These are phyloP conservation scores for Trichoderma asperelloides DNA, from an alignment of 495 filamentous ascomycete species.

Conservation along the genomic window DNA sequence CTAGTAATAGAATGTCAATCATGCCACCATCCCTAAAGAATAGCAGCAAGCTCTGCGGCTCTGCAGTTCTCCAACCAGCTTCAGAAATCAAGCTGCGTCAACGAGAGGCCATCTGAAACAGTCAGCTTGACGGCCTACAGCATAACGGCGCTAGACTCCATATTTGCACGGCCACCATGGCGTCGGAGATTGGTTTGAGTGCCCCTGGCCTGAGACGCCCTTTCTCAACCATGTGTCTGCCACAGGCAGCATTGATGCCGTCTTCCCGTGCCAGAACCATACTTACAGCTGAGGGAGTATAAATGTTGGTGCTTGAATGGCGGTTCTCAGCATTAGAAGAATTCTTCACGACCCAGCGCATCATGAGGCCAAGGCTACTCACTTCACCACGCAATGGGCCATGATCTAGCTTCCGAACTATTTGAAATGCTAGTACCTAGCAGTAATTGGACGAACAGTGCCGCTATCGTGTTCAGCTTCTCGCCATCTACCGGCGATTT, in stretches of 20 bases:
- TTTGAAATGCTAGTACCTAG: too few relatives aligned
- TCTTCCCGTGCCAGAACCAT: too few relatives aligned
- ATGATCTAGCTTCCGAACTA: too few relatives aligned
- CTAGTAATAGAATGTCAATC: neutral
- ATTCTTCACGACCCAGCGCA: too few relatives aligned
- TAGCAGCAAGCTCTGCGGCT: neutral
- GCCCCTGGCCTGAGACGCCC: neutral
- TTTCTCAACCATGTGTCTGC: neutral
- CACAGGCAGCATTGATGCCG: too few relatives aligned
- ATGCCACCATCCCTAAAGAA: neutral
- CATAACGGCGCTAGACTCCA: neutral
- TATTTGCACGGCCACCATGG: neutral
- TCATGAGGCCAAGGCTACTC: too few relatives aligned
- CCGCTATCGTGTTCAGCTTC: neutral
- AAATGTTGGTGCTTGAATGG: too few relatives aligned
- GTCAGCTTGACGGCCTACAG: neutral
- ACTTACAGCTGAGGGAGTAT: too few relatives aligned
- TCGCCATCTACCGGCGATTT: neutral
- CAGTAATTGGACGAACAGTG: too few relatives aligned
- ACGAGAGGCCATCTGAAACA: neutral
- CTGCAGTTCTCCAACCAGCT: neutral
- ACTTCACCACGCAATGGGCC: too few relatives aligned
- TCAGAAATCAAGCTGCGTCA: neutral
- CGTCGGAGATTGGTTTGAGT: constrained; percentile 4
- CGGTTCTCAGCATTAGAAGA: too few relatives aligned